Evolutionary conservation across 202 grass and related monocot genomes (phyloP), one percentile per base, ranked within the genome.

Genomic region (Brachypodium distachyon): DNA sequence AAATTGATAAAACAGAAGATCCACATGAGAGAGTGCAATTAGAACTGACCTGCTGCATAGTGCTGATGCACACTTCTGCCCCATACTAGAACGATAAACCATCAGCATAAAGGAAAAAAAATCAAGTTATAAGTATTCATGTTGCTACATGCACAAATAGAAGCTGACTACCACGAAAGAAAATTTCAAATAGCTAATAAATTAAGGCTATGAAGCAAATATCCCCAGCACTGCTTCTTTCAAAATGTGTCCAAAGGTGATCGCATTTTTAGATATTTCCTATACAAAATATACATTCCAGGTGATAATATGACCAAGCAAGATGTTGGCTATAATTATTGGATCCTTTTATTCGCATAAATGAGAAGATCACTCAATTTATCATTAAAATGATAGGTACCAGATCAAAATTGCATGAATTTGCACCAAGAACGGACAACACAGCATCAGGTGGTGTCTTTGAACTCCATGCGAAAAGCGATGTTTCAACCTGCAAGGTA

Each of bases 391-490:
- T 76, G 52, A 46, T 29, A 74, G 50, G 34, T 90, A 97, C 93
- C 93, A 91, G 66, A 77, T 93, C 83, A 80, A 81, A 16, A 37
- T 22, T 59, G 83, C 93, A 97, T 27, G 64, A 88, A 60, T 65
- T 89, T 87, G 78, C 70, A 77, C 81, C 77, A 64, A 91, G 75
- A 82, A 97, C 58, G 60, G 84, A 92, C 49, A 88, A 90, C 49
- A 94, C 76, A 57, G 73, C 76, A 55, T 84, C 73, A 18, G 95
- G 89, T 82, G 88, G 84, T 60, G 66, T 73, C 69, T 80, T 91
- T 38, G 82, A 63, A 77, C 81, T 94, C 89, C 92, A 92, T 49
- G 95, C 91, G 90, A 97, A 97, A 2, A 97, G 80, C 0, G 84
- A 86, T 71, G 95, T 94, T 67, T 97, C 95, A 80, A 97, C 91